Conservation (phyloP, 495 filamentous ascomycete species). For the Lophium mytilinum region DNA sequence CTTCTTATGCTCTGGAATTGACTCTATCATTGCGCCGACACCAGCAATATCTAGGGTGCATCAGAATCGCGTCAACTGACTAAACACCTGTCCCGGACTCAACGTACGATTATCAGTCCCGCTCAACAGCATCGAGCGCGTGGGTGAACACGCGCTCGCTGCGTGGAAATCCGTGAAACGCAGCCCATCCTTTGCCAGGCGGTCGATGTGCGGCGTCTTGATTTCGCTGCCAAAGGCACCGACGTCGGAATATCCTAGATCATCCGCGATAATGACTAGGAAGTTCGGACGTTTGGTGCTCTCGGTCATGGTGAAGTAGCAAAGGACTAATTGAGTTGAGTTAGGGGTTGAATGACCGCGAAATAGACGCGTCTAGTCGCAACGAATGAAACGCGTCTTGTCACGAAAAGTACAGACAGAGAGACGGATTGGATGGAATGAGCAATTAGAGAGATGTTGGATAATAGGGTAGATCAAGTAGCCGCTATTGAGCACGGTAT, state of each 20-base stretch:
- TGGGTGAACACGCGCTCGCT: constrained; percentile 33
- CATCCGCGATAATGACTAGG: constrained; percentile 33
- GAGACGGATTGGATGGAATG: too few relatives aligned
- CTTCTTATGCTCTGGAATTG: constrained; percentile 24
- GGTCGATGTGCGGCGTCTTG: constrained; percentile 28
- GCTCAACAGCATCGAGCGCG: constrained; percentile 39
- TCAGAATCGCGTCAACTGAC: neutral
- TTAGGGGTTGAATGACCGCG: too few relatives aligned
- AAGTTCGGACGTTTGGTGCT: constrained; percentile 27
- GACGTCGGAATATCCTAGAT: constrained; percentile 33
- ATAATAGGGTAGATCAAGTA: too few relatives aligned
- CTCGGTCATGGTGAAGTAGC: too few relatives aligned
- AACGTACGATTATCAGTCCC: constrained; percentile 40
- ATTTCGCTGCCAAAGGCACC: constrained; percentile 31
- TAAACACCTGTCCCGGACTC: neutral
- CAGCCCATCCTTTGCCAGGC: constrained; percentile 27
- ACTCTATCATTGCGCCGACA: constrained; percentile 35
- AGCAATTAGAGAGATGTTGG: too few relatives aligned
- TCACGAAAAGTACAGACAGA: too few relatives aligned
- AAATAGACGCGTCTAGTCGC: too few relatives aligned
- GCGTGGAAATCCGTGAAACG: constrained; percentile 31
- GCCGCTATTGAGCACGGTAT: too few relatives aligned
- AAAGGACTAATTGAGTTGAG: too few relatives aligned
- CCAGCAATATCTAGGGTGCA: constrained; percentile 31
- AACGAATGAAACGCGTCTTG: too few relatives aligned